Evolutionary conservation across 306 rosid species (phyloP), one percentile per base, ranked within the genome.

Genomic region (barrel medic (Medicago truncatula)): DNA sequence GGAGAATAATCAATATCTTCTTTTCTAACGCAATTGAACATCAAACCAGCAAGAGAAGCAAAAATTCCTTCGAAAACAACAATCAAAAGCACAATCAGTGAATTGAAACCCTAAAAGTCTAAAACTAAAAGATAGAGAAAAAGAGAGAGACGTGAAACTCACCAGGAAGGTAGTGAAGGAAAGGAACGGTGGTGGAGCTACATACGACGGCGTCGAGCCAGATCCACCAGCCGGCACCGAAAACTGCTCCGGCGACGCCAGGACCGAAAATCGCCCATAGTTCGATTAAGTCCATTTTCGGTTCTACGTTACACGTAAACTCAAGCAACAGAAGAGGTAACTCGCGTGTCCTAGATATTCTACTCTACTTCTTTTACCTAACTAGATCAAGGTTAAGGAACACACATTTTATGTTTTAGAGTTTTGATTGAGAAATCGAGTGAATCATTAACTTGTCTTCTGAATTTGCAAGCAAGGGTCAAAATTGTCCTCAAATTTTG

Each of bases 201-300:
- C 99, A 92, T 36, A 95, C 97, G 63, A 95, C 97, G 84, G 99
- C 99, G 81, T 95, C 99, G 1, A 92, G 88, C 99, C 99, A 95
- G 85, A 95, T 90, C 99, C 99, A 92, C 99, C 99, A 95, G 5
- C 97, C 99, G 65, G 93, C 89, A 39, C 97, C 99, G 76, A 95
- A 95, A 40, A 95, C 82, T 2, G 92, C 96, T 6, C 99, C 99
- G 3, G 99, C 90, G 36, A 95, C 84, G 7, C 97, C 99, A 9
- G 99, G 96, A 64, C 99, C 99, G 70, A 95, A 95, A 83, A 95
- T 92, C 39, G 93, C 97, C 99, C 99, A 90, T 20, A 92, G 40
- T 83, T 95, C 99, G 72, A 76, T 10, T 43, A 95, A 81, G 83
- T 95, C 99, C 99, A 95, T 76, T 8, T 28, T 76, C 9, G 31